Base-by-base conservation (phyloP, 345 rosid species). In the Abelmoschus esculentus region DNA sequence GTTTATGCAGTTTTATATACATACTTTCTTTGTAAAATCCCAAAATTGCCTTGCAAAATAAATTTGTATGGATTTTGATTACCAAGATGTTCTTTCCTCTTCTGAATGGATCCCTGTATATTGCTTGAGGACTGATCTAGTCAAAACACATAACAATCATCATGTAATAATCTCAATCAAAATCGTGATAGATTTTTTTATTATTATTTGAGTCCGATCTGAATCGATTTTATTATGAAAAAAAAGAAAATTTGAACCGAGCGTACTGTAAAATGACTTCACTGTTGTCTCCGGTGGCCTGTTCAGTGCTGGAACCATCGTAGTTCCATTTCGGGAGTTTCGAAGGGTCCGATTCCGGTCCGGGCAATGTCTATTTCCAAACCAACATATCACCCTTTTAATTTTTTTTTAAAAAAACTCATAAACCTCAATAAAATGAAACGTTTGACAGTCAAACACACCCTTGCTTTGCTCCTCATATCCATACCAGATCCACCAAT, bases 401-500 rank as follows among this genome's bases (percentile, higher is more conserved):
- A 15, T 1, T 34, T 31, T 31, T 31, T 31, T 31, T 31, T n/a
- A 17, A 52, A 28, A 54, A 14, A 14, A 38, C 19, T 42, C 49
- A 53, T 22, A 22, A 11, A 22, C 2, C 4, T 3, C 1, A 44
- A 6, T 3, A 44, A 6, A 2, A 32, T 36, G 13, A 29, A 44
- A 70, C 22, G 11, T 2, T 28, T 3, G 31, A 8, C 26, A 22
- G 26, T n/a, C 26, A 36, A 36, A 14, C 75, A 0, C 54, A 88
- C 93, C 79, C 87, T 86, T 28, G 85, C 93, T 85, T 90, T 88
- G 84, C 96, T 90, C 61, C 93, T 75, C 83, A 90, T 22, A 61
- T 88, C 93, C 80, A 88, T 61, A 0, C 93, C 96, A 4, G 96
- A 85, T 71, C 96, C 96, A 55, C 93, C 96, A 18, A 88, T 81